phyloP scores from a whole-genome alignment of 192 early-diverging fungal genomes.

The Cladochytrium replicatum region DNA sequence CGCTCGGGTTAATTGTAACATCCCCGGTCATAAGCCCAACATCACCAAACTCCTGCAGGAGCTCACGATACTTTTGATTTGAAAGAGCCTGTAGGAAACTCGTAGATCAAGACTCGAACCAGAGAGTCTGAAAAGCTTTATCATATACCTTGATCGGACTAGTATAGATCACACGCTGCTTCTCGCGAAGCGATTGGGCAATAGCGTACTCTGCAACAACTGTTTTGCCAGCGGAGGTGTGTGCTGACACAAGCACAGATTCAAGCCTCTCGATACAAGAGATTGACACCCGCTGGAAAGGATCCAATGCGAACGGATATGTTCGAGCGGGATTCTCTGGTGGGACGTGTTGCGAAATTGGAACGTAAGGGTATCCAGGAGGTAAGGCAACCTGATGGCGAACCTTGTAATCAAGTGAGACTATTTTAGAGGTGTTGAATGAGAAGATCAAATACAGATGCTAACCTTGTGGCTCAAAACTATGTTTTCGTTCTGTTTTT shows the following conservation, averaged over 20 bases:
- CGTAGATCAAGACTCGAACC: too few relatives aligned
- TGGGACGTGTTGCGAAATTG: conserved; percentile 62
- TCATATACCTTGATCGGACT: background rate
- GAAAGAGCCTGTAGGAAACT: conserved; percentile 72
- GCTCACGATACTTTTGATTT: conserved; percentile 84
- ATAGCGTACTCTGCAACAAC: conserved; percentile 86
- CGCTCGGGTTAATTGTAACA: conserved; percentile 78
- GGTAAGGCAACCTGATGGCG: conserved; percentile 78
- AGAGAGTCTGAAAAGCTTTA: background rate
- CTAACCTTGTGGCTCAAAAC: too few relatives aligned
- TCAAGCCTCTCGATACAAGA: conserved; percentile 69
- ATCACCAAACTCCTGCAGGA: conserved; percentile 76
- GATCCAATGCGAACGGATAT: conserved; percentile 77
- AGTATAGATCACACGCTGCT: conserved; percentile 37
- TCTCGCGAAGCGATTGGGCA: conserved; percentile 59
- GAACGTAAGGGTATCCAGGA: conserved; percentile 62
- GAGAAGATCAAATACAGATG: too few relatives aligned
- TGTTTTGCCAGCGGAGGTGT: conserved; percentile 81
- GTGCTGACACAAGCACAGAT: conserved; percentile 74
- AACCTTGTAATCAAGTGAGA: too few relatives aligned
- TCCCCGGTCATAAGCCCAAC: conserved; percentile 89
- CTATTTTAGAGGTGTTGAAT: too few relatives aligned
- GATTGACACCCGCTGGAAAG: conserved; percentile 70
- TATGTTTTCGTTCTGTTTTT: too few relatives aligned
- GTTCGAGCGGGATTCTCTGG: conserved; percentile 57